Evolutionary conservation across 2,329 filamentous ascomycete species (phyloP).

Genomic region (Colletotrichum costaricense): DNA sequence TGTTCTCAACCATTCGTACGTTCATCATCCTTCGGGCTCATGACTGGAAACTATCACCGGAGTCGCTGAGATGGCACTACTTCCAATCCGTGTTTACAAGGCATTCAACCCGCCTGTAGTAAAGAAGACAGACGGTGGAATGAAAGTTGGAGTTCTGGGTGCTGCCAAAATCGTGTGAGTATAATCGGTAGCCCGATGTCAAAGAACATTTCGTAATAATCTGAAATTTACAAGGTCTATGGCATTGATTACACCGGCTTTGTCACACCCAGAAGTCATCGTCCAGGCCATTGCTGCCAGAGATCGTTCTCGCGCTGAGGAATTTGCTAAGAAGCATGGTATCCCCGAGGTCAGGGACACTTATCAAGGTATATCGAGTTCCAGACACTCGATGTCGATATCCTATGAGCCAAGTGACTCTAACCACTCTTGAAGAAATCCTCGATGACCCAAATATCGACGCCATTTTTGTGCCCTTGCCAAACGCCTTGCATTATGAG

Average conservation of each 20-base stretch:
- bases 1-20: neutral
- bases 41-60: no score
- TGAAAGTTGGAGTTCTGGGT: neutral
- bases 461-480: neutral
- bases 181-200: neutral
- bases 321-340: neutral
- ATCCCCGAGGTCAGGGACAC: neutral
- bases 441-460: neutral
- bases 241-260: neutral
- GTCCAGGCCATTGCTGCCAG: neutral
- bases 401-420: neutral
- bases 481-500: neutral
- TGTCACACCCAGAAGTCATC: neutral
- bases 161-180: neutral
- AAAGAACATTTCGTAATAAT: neutral
- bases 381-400: neutral
- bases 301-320: neutral
- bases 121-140: neutral
- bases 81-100: neutral
- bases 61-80: neutral
- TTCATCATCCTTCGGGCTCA: neutral
- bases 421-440: neutral
- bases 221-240: neutral
- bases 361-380: neutral
- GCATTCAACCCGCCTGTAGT: neutral